These are phyloP conservation scores for Westerdykella sp. DNA, from an alignment of 2,329 filamentous ascomycete genomes.

Conservation along the genomic window DNA sequence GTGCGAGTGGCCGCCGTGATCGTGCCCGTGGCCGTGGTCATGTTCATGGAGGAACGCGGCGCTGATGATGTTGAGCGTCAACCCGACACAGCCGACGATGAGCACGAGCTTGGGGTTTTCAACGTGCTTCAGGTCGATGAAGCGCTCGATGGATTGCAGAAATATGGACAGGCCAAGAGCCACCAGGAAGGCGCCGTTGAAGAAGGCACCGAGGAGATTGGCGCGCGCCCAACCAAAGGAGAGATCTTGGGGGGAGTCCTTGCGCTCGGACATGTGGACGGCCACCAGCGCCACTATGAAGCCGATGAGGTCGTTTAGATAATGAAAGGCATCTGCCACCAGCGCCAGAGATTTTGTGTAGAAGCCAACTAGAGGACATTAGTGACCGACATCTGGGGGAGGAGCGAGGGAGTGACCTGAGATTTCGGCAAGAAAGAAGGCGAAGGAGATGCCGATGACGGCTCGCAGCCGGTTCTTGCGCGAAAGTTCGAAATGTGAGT, in stretches of 20 bases:
- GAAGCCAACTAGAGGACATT: slow-evolving; percentile 52
- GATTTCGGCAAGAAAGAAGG: slow-evolving; percentile 45
- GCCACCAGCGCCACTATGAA: slow-evolving; percentile 62
- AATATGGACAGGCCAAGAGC: slow-evolving; percentile 67
- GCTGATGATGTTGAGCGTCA: slow-evolving; percentile 77
- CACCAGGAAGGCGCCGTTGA: slow-evolving; percentile 70
- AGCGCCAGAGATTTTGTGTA: slow-evolving; percentile 66
- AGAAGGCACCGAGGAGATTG: slow-evolving; percentile 68
- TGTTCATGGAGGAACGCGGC: slow-evolving; percentile 51
- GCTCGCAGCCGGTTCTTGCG: slow-evolving; percentile 30
- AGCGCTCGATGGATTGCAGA: slow-evolving; percentile 66
- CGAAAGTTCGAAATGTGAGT: slow-evolving; percentile 16
- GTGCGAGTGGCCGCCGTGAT: slow-evolving; percentile 15
- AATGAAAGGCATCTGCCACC: slow-evolving; percentile 73
- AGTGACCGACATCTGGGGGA: slow-evolving; percentile 1
- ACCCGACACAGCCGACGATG: slow-evolving; percentile 78
- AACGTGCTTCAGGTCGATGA: slow-evolving; percentile 53
- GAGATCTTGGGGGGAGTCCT: slow-evolving; percentile 52
- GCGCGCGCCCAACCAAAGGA: slow-evolving; percentile 74
- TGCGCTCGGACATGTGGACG: slow-evolving; percentile 51
- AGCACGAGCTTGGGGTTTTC: slow-evolving; percentile 61
- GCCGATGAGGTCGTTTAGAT: slow-evolving; percentile 65
- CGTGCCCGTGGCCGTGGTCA: not conserved
- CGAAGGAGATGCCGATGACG: slow-evolving; percentile 43
- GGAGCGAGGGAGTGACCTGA: slow-evolving; percentile 28